Evolutionary conservation across 768 basidiomycete species (phyloP), one percentile per base, ranked within the genome.

Genomic region (Tylopilus subfusipes): DNA sequence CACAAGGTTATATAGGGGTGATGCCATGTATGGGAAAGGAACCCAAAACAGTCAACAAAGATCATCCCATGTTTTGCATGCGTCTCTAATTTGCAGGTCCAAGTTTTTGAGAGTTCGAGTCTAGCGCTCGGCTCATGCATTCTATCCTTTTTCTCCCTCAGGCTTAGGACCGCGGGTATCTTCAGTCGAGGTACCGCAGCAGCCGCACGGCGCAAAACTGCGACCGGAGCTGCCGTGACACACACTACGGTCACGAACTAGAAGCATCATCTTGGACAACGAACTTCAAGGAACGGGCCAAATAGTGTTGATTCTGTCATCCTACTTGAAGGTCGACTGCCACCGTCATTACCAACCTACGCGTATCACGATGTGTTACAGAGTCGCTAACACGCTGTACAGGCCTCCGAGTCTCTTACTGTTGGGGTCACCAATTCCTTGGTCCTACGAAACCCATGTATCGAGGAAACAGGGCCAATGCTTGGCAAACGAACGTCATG

Each of bases 1-100:
- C 2, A 36, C 7, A n/a, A 36, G 16, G 36, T 18, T 36, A 16
- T n/a, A 16, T n/a, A 64, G 64, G 63, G 58, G 61, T n/a, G 18
- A 49, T 49, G 14, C 53, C 53, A 33, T 47, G 33, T 63, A 48
- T 57, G 52, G 63, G 24, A 60, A 47, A 16, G 34, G 24, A 24
- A 31, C 38, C 42, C 11, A 48, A 53, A 62, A 42, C 38, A 31
- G 60, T 44, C n/a, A 18, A 33, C 21, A 25, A n/a, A 31, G 53
- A 61, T 61, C 44, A 60, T 48, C 58, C 40, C 22, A 22, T 18
- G 33, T 12, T 34, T 34, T 34, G 13, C 6, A 14, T 34, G 33
- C 33, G 33, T 14, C 33, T 6, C 3, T 36, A 14, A 24, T 38
- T 25, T n/a, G 30, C 22, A 16, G 31, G 16, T 25, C 30, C 18